Conservation (phyloP, 495 filamentous ascomycete species). For the Aspergillus bertholletiae region DNA sequence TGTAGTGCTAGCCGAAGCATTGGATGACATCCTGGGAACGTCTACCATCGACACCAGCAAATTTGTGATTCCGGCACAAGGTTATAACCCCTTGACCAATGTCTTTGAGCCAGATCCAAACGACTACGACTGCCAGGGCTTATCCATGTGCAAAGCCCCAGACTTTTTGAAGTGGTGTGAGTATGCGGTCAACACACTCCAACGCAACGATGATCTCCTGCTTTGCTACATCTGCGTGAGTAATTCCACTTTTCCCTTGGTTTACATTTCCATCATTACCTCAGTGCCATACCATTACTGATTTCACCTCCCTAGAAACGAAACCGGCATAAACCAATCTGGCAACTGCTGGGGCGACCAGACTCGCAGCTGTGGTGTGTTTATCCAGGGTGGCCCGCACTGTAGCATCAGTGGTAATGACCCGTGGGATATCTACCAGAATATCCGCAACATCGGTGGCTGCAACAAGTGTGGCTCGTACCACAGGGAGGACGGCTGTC, state of each 20-base stretch:
- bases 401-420: constrained; percentile 12
- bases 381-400: constrained; percentile 5
- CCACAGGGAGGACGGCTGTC: constrained; percentile 8
- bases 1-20: too few relatives aligned
- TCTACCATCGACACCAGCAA: constrained; percentile 7
- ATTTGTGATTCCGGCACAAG: constrained; percentile 12
- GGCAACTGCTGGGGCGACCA: constrained; percentile 11
- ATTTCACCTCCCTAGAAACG: constrained; percentile 1
- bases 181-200: constrained; percentile 10
- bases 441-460: constrained; percentile 13
- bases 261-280: neutral
- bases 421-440: constrained; percentile 13
- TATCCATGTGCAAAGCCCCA: constrained; percentile 8
- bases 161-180: constrained; percentile 12
- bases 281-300: neutral
- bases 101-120: constrained; percentile 9
- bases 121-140: constrained; percentile 14
- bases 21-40: constrained; percentile 9
- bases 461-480: constrained; percentile 11
- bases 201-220: constrained; percentile 7
- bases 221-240: constrained; percentile 1
- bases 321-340: constrained; percentile 8
- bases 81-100: constrained; percentile 13
- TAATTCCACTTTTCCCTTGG: neutral
- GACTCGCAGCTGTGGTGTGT: constrained; percentile 8